Conservation (phyloP, 2,329 filamentous ascomycete genomes). For the Penicillium sp. region DNA sequence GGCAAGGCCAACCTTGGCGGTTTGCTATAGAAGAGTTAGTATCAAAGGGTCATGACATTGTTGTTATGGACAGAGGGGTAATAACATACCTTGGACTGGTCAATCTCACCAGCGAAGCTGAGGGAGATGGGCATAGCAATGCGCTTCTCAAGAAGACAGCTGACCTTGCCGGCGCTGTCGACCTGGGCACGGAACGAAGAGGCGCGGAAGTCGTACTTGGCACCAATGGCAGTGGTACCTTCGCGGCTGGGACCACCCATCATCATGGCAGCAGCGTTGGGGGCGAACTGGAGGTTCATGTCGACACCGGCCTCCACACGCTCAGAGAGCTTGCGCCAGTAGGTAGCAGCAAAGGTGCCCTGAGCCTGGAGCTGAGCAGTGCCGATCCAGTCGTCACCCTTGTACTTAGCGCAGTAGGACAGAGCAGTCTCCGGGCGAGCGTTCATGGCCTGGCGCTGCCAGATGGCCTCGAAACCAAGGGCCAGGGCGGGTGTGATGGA, state of each 20-base stretch:
- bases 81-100: slow-evolving; percentile 78
- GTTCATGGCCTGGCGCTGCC: slow-evolving; percentile 82
- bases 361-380: slow-evolving; percentile 87
- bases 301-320: slow-evolving; percentile 96
- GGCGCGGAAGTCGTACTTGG: slow-evolving; percentile 97
- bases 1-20: slow-evolving; percentile 90
- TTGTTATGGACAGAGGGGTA: not conserved
- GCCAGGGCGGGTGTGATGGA: slow-evolving; percentile 84
- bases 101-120: slow-evolving; percentile 94
- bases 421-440: slow-evolving; percentile 87
- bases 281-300: slow-evolving; percentile 80
- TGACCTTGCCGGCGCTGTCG: slow-evolving; percentile 91
- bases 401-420: slow-evolving; percentile 91
- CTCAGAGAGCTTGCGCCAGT: slow-evolving; percentile 90
- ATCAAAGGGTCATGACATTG: not conserved
- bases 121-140: slow-evolving; percentile 89
- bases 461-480: slow-evolving; percentile 87
- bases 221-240: slow-evolving; percentile 85
- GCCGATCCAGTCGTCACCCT: slow-evolving; percentile 87
- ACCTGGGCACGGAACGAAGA: slow-evolving; percentile 95
- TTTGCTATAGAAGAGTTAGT: slow-evolving; percentile 63
- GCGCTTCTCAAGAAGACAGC: slow-evolving; percentile 91
- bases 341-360: slow-evolving; percentile 84
- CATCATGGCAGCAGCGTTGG: slow-evolving; percentile 63
- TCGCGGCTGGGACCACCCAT: slow-evolving; percentile 83